phyloP scores from a whole-genome alignment of 176 grass and related monocot genomes.

The barley (Hordeum vulgare) region MorexV3_pseudomolecules_assembly NC_058522.1:524379829-524380328 shows the following conservation, averaged over 20 bases:
- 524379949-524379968: not conserved
- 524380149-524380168: not conserved
- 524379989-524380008: not conserved
- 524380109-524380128: not conserved
- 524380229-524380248: too few species aligned
- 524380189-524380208: too few species aligned
- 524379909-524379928: not conserved
- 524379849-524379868: not conserved
- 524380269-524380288: too few species aligned
- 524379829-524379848: conserved; percentile 20
- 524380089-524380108: not conserved
- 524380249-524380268: too few species aligned
- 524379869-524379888: not conserved
- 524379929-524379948: not conserved
- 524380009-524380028: not conserved
- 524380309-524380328: too few species aligned
- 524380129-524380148: not conserved
- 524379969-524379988: not conserved
- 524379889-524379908: not conserved
- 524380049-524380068: not conserved
- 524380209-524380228: too few species aligned
- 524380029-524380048: not conserved
- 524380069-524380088: not conserved
- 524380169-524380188: too few species aligned
- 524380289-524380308: too few species aligned